Conservation (phyloP, 2,329 filamentous ascomycete genomes). For the Epichloe baconii region DNA sequence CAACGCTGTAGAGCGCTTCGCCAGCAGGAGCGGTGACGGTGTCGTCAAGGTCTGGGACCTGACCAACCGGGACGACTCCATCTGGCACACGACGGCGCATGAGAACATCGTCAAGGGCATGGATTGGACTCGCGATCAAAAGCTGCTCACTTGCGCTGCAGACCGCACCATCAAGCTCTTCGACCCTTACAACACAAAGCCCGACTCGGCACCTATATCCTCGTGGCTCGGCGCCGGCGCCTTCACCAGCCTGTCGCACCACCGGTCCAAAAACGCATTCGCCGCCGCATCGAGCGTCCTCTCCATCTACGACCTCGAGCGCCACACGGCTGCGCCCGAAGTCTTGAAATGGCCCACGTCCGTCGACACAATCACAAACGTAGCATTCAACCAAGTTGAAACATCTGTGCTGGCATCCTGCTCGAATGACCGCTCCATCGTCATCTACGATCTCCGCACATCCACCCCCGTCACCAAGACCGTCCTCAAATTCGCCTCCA, state of each 20-base stretch:
- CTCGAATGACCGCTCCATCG: constrained; percentile 71
- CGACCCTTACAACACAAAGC: constrained; percentile 68
- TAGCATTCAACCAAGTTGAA: constrained; percentile 88
- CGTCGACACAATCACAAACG: constrained; percentile 77
- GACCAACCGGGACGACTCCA: constrained; percentile 52
- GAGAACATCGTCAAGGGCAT: constrained; percentile 89
- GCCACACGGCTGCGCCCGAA: constrained; percentile 69
- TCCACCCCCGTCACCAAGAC: constrained; percentile 72
- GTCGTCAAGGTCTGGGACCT: constrained; percentile 89
- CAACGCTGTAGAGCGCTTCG: constrained; percentile 57
- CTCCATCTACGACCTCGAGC: constrained; percentile 77
- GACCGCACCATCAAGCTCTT: constrained; percentile 84
- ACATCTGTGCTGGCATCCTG: constrained; percentile 80
- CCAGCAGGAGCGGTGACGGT: constrained; percentile 81
- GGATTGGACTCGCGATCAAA: constrained; percentile 76
- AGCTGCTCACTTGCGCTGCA: constrained; percentile 73
- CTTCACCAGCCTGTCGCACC: constrained; percentile 75
- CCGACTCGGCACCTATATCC: constrained; percentile 57
- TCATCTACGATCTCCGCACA: constrained; percentile 87
- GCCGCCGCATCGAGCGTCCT: constrained; percentile 67
- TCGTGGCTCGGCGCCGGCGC: constrained; percentile 76
- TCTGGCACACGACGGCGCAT: constrained; percentile 68
- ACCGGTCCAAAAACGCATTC: constrained; percentile 66
- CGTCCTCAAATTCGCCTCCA: constrained; percentile 68
- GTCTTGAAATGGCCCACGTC: constrained; percentile 77